Evolutionary conservation across 169 alveolate genomes (phyloP), one percentile per base, ranked within the genome.

Genomic region (Theileria orientalis): DNA sequence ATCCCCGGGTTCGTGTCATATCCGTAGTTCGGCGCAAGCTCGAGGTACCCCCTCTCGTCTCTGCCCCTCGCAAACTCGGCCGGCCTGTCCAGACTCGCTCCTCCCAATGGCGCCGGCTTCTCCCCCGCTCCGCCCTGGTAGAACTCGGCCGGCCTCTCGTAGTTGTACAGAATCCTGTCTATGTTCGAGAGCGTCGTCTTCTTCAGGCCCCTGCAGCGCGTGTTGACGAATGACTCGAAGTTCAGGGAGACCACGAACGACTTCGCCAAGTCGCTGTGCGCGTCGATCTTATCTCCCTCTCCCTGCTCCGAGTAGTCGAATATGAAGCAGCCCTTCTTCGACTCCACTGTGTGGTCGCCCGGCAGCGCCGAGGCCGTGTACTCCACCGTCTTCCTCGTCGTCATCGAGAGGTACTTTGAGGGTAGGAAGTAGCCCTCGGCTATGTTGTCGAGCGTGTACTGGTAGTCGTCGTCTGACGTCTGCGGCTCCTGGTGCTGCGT

Each of bases 381-480:
- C 47, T 70, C 78, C 42, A 79, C 51, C 5, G n/a, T 35, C 46
- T 82, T 72, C 41, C 82, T 72, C 32, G 85, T 57, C 7, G 68
- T 37, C 40, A 82, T 74, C 41, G 82, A 72, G 33, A 67, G 0
- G 40, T 35, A 72, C 29, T 82, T 74, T 49, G 16, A 40, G 0
- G 89, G 89, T 14, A 82, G 30, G 69, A 82, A 82, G 60, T 82
- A 82, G 9, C 89, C 89, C 35, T 82, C 89, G 21, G 72, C 33
- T 1, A 74, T 61, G 82, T 82, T 82, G 30, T 82, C 89, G 23
- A 82, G 71, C 14, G 44, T 25, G 1, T 56, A 6, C 8, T 71
- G 54, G 40, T 21, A 21, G 30, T 44, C 59, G 11, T 79, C 83
- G n/a, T 79, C 87, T 30, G 52, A 3, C 35, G 82, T 59, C 30